Conservation (phyloP, 331 rosid species). For the Malus hybrid region DNA sequence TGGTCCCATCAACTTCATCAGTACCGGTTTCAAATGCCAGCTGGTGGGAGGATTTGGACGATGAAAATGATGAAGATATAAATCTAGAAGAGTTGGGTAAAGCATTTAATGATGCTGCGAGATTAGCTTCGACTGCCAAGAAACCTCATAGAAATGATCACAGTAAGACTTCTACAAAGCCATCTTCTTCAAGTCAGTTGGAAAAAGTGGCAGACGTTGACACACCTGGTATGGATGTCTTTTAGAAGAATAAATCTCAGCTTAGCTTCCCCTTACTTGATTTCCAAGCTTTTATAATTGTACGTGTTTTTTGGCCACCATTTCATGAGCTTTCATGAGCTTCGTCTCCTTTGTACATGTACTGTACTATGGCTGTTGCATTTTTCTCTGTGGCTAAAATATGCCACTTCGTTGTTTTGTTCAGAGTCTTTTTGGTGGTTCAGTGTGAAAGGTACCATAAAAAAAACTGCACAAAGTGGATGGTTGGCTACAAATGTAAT, state of each 20-base stretch:
- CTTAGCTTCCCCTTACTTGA: neutral
- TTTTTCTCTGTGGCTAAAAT: neutral
- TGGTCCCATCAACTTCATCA: constrained; percentile 5
- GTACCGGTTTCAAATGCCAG: constrained; percentile 15
- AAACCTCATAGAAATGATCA: constrained; percentile 13
- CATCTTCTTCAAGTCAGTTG: constrained; percentile 18
- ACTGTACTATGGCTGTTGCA: neutral
- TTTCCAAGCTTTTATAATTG: neutral
- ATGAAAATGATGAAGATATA: constrained; percentile 38
- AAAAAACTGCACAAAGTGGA: neutral
- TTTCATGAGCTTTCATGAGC: neutral
- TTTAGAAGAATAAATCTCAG: neutral
- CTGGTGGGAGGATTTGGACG: constrained; percentile 34
- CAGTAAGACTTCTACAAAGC: constrained; percentile 4
- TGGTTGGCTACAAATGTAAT: neutral
- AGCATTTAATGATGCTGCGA: constrained; percentile 51
- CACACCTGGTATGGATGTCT: constrained; percentile 36
- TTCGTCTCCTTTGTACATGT: neutral
- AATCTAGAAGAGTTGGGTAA: constrained; percentile 55
- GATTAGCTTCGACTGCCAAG: constrained; percentile 40
- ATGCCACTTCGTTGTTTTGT: neutral
- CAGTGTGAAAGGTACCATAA: neutral
- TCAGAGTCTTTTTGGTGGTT: neutral
- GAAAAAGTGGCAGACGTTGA: constrained; percentile 21
- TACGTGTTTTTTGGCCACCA: neutral